Evolutionary conservation across 208 protist genomes (phyloP).

Genomic region (Leishmania aethiopica): DNA sequence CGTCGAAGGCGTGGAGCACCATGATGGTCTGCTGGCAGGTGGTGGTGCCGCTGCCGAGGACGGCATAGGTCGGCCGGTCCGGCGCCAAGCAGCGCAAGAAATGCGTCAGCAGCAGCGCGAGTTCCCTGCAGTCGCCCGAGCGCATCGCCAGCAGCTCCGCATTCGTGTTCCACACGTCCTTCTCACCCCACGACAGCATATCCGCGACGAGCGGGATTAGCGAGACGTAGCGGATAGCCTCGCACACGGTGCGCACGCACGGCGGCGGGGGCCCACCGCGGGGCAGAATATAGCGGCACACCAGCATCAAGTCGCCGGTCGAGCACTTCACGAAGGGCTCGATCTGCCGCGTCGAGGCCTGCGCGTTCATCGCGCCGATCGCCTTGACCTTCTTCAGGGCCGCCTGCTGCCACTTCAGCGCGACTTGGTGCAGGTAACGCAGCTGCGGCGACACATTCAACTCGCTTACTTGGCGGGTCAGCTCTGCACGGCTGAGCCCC

Average conservation of each 20-base stretch:
- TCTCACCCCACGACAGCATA: constrained; percentile 60
- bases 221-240: constrained; percentile 83
- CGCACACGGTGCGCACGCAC: constrained; percentile 52
- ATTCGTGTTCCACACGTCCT: constrained; percentile 81
- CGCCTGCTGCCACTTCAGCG: constrained; percentile 54
- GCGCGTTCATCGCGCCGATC: constrained; percentile 62
- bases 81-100: constrained; percentile 72
- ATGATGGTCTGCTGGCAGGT: constrained; percentile 66
- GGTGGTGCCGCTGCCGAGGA: constrained; percentile 59
- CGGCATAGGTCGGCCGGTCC: constrained; percentile 53
- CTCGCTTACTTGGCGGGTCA: constrained; percentile 38
- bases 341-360: constrained; percentile 54
- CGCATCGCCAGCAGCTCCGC: constrained; percentile 67
- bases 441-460: constrained; percentile 65
- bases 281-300: constrained; percentile 73
- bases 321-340: constrained; percentile 80
- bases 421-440: constrained; percentile 63
- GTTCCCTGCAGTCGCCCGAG: constrained; percentile 75
- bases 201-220: constrained; percentile 69
- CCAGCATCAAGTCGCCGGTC: constrained; percentile 69
- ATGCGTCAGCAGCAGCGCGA: constrained; percentile 78
- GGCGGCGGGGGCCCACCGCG: constrained; percentile 67
- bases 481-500: constrained; percentile 30
- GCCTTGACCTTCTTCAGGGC: constrained; percentile 42
- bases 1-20: constrained; percentile 68